Evolutionary conservation across 2,329 filamentous ascomycete genomes (phyloP).

Genomic region (Calonectria pseudoturangicola): DNA sequence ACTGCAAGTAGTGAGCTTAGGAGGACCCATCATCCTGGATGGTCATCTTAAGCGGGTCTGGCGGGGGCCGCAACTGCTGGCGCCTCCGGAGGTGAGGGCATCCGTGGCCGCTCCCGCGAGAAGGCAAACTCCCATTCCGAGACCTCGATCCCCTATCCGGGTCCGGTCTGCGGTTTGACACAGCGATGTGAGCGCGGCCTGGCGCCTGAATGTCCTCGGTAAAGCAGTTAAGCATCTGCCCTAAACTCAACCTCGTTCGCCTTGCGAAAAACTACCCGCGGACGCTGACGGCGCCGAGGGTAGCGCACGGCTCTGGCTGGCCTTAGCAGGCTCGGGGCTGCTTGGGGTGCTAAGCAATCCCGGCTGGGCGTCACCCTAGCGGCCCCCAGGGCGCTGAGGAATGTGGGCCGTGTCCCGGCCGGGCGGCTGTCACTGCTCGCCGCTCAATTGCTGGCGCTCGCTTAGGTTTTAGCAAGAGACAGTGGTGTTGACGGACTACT

Average conservation of each 20-base stretch:
- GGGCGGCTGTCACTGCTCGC: slow-evolving; percentile 51
- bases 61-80: slow-evolving; percentile 24
- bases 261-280: slow-evolving; percentile 32
- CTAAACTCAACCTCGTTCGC: slow-evolving; percentile 28
- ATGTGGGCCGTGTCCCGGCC: slow-evolving; percentile 50
- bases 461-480: slow-evolving; percentile 42
- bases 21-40: slow-evolving; percentile 31
- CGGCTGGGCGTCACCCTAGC: slow-evolving; percentile 38
- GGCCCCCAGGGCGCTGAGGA: slow-evolving; percentile 25
- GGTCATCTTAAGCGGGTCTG: slow-evolving; percentile 31
- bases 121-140: slow-evolving; percentile 21
- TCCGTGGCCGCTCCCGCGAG: slow-evolving; percentile 23
- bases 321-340: slow-evolving; percentile 28
- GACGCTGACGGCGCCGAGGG: slow-evolving; percentile 29
- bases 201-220: slow-evolving; percentile 19
- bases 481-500: slow-evolving; percentile 33
- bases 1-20: background rate
- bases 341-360: slow-evolving; percentile 35
- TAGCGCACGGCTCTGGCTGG: slow-evolving; percentile 41
- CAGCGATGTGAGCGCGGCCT: slow-evolving; percentile 24
- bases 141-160: slow-evolving; percentile 15
- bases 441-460: slow-evolving; percentile 48
- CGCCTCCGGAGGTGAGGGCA: slow-evolving; percentile 39
- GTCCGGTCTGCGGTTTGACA: slow-evolving; percentile 20
- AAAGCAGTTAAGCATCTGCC: slow-evolving; percentile 15